Percentiles rank a stretch among this genome's conserved stretches.
Evolutionary conservation across 1,284 basidiomycete species (phyloP).

Genomic region (Acaromyces ingoldii): DNA sequence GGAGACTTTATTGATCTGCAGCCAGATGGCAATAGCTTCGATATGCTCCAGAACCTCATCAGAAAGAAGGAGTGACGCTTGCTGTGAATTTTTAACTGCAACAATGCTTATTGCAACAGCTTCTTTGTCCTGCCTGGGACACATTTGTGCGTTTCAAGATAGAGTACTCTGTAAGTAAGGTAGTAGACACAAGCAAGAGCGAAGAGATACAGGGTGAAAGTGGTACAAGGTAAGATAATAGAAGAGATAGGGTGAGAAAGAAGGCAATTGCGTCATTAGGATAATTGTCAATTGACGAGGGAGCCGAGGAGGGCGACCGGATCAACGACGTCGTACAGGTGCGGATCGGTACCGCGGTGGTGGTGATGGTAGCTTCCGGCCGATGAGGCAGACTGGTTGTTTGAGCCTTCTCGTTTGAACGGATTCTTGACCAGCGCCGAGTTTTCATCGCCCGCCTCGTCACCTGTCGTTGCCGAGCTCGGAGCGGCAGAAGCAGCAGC

Average conservation of each 20-base stretch:
- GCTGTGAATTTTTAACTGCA: not conserved
- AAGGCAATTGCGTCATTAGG: too few species aligned
- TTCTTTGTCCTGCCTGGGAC: too few species aligned
- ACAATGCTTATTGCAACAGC: not conserved
- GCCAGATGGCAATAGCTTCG: conserved; percentile 84
- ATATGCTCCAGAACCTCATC: conserved; percentile 86
- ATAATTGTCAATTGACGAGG: conserved; percentile 21
- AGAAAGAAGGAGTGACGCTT: conserved; percentile 57
- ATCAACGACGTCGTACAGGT: conserved; percentile 47
- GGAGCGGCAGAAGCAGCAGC: not conserved
- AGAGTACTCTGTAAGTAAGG: too few species aligned
- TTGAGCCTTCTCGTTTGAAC: conserved; percentile 4
- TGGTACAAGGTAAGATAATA: not conserved
- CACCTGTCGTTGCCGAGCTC: too few species aligned
- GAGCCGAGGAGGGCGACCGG: conserved; percentile 36
- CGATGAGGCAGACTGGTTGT: not conserved
- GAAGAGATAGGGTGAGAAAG: not conserved
- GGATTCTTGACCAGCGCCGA: too few species aligned
- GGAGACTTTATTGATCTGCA: conserved; percentile 60
- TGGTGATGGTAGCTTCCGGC: conserved; percentile 6
- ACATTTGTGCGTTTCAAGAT: too few species aligned
- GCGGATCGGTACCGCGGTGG: conserved; percentile 33
- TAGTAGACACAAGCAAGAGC: too few species aligned
- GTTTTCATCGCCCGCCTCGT: too few species aligned
- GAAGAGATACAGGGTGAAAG: too few species aligned